These are phyloP conservation scores for Asclepias syriaca DNA, from an alignment of 257 asterid genomes.

Conservation along the genomic window DNA sequence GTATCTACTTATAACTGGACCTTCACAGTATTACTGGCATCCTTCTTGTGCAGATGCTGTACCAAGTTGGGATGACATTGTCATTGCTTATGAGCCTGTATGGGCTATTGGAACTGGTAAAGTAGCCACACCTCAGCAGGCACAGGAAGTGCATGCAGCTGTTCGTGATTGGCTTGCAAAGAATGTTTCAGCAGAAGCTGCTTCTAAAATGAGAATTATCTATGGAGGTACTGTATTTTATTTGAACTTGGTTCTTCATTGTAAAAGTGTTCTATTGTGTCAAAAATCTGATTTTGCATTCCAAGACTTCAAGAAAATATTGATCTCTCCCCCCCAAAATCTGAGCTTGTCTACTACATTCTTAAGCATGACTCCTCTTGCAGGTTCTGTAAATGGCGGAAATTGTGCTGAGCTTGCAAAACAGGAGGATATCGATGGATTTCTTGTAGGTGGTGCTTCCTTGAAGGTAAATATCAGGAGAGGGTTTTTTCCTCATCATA, in stretches of 20 bases:
- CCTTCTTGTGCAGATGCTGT: slow-evolving; percentile 62
- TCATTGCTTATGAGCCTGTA: slow-evolving; percentile 94
- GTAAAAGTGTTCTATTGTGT: background rate
- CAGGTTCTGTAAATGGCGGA: slow-evolving; percentile 94
- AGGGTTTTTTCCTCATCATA: background rate
- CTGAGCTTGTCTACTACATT: background rate
- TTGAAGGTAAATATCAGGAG: slow-evolving; percentile 53
- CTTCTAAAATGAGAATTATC: slow-evolving; percentile 83
- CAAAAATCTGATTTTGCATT: background rate
- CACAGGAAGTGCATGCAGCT: slow-evolving; percentile 96
- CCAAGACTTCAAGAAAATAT: background rate
- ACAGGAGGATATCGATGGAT: slow-evolving; percentile 77
- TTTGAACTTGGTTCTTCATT: background rate
- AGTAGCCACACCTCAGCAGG: slow-evolving; percentile 98
- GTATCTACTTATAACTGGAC: background rate
- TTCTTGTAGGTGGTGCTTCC: slow-evolving; percentile 97
- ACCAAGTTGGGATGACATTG: slow-evolving; percentile 85
- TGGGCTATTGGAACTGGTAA: slow-evolving; percentile 99
- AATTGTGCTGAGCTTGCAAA: slow-evolving; percentile 89
- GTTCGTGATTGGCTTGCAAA: slow-evolving; percentile 91
- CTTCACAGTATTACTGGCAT: background rate
- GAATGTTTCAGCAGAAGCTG: slow-evolving; percentile 84
- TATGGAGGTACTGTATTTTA: slow-evolving; percentile 65
- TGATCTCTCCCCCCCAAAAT: background rate
- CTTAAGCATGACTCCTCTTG: background rate